phyloP scores from a whole-genome alignment of 495 filamentous ascomycete species.

The Lentithecium fluviatile region DNA sequence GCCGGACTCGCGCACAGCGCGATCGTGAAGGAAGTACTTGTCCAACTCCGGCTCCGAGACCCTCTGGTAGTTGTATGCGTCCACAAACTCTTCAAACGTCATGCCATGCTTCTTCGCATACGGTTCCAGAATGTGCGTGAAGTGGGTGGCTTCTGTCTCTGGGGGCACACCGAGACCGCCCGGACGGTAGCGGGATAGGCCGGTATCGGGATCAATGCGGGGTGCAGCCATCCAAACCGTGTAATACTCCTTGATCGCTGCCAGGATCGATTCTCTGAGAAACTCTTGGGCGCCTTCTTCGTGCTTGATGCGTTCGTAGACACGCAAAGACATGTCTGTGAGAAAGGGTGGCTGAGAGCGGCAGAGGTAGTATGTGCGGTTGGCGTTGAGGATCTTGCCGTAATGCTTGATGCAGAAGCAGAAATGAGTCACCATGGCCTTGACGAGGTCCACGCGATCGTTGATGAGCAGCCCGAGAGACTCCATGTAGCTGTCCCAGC shows the following conservation, averaged over 20 bases:
- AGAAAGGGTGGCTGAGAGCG: constrained; percentile 95
- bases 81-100: constrained; percentile 75
- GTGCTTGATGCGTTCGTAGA: constrained; percentile 82
- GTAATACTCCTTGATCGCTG: constrained; percentile 96
- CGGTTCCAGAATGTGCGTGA: constrained; percentile 79
- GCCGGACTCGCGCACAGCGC: constrained; percentile 92
- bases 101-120: constrained; percentile 83
- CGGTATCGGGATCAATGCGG: constrained; percentile 72
- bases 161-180: constrained; percentile 89
- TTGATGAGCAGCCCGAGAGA: constrained; percentile 81
- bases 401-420: constrained; percentile 98
- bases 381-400: constrained; percentile 96
- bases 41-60: constrained; percentile 86
- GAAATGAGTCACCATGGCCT: constrained; percentile 92
- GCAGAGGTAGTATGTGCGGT: constrained; percentile 88
- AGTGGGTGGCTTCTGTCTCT: constrained; percentile 88
- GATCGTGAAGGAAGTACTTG: constrained; percentile 92
- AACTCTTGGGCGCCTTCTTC: constrained; percentile 76
- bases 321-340: constrained; percentile 91
- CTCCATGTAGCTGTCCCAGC: constrained; percentile 98
- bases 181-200: constrained; percentile 87
- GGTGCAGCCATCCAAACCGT: constrained; percentile 83
- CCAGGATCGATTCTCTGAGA: constrained; percentile 71
- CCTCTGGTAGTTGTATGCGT: constrained; percentile 76
- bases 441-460: constrained; percentile 77